These are phyloP conservation scores for Xylaria nigripes DNA, from an alignment of 495 filamentous ascomycete species.

Conservation along the genomic window DNA sequence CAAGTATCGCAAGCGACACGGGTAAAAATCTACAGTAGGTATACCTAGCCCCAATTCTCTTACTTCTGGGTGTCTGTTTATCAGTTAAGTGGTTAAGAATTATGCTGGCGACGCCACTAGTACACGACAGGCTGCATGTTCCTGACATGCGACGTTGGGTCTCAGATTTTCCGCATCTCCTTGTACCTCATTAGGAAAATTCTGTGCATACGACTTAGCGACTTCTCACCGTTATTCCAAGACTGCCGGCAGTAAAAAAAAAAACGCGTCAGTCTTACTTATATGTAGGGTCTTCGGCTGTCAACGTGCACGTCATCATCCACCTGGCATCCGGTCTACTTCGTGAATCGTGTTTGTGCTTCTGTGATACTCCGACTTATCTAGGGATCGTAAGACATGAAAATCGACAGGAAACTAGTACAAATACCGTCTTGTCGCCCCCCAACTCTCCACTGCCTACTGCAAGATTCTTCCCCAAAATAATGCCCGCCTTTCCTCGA, in stretches of 20 bases:
- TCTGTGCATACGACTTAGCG: neutral
- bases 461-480: neutral
- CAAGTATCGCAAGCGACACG: no score
- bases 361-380: neutral
- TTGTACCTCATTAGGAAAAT: neutral
- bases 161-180: neutral
- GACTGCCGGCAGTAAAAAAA: neutral
- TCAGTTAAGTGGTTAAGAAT: neutral
- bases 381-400: no score
- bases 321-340: neutral
- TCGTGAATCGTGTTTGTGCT: neutral
- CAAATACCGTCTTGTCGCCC: neutral
- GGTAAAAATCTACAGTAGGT: no score
- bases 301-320: neutral
- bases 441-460: neutral
- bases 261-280: neutral
- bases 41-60: no score
- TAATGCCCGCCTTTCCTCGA: neutral
- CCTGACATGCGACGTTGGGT: neutral
- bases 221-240: neutral
- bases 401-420: no score
- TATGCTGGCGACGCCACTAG: neutral
- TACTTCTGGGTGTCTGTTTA: neutral
- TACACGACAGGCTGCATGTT: neutral
- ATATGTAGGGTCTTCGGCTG: neutral